Conservation (phyloP, 495 filamentous ascomycete genomes). For the Xeromyces bisporus region DNA sequence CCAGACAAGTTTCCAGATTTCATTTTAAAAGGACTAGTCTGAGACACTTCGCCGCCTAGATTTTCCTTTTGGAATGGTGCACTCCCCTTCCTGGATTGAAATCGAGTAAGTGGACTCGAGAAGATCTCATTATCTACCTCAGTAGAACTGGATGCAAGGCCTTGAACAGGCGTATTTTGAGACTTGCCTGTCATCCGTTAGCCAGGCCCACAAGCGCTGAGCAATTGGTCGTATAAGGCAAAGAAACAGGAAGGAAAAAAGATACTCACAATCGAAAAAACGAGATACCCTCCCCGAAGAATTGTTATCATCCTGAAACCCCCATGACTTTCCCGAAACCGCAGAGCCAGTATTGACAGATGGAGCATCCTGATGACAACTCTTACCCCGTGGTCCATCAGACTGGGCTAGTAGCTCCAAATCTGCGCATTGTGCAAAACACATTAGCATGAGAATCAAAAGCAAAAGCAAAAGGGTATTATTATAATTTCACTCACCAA, state of each 20-base stretch:
- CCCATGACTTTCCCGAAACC: background rate
- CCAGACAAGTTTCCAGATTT: no score
- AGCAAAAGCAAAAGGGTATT: background rate
- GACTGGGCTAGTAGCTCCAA: constrained; percentile 25
- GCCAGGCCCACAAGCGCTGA: constrained; percentile 6
- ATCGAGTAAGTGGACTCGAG: constrained; percentile 17
- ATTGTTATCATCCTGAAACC: background rate
- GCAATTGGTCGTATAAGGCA: background rate
- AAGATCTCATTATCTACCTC: constrained; percentile 8
- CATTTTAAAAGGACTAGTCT: background rate
- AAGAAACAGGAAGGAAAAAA: background rate
- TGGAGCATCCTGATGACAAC: background rate
- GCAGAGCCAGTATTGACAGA: background rate
- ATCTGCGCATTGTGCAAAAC: constrained; percentile 13
- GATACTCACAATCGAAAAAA: constrained; percentile 18
- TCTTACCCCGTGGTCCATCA: constrained; percentile 1
- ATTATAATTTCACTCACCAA: constrained; percentile 26
- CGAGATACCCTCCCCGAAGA: constrained; percentile 8
- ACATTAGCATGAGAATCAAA: no score
- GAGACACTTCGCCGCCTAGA: background rate
- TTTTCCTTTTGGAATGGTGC: background rate
- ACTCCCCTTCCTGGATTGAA: constrained; percentile 5
- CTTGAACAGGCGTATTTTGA: constrained; percentile 11
- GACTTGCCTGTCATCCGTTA: constrained; percentile 7
- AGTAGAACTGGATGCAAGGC: constrained; percentile 13